phyloP scores from a whole-genome alignment of 495 filamentous ascomycete genomes.

The Annulohypoxylon maeteangense region DNA sequence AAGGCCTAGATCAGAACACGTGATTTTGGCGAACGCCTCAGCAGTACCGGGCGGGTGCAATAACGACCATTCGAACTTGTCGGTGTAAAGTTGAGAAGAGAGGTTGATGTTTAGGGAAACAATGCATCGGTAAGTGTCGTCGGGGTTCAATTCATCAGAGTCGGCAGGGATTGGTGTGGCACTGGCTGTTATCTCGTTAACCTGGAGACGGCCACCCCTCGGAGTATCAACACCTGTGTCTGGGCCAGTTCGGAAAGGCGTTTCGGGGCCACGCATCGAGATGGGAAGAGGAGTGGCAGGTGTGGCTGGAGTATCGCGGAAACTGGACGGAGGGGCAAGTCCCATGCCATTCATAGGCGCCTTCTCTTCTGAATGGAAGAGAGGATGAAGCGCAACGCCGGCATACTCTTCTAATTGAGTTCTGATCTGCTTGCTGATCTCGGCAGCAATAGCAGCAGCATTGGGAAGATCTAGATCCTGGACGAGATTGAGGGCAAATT shows the following conservation, averaged over 20 bases:
- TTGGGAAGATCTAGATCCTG: constrained; percentile 94
- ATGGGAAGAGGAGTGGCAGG: constrained; percentile 59
- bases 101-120: constrained; percentile 92
- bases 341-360: constrained; percentile 32
- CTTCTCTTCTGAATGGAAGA: constrained; percentile 74
- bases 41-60: constrained; percentile 91
- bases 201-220: constrained; percentile 35
- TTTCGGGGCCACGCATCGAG: constrained; percentile 57
- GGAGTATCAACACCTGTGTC: constrained; percentile 49
- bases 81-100: constrained; percentile 89
- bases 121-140: constrained; percentile 92
- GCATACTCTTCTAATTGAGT: constrained; percentile 97
- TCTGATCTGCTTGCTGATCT: constrained; percentile 93
- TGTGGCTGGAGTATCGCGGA: constrained; percentile 52
- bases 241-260: constrained; percentile 55
- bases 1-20: constrained; percentile 90
- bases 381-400: constrained; percentile 89
- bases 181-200: constrained; percentile 60
- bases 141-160: constrained; percentile 75
- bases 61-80: constrained; percentile 98
- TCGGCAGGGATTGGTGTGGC: constrained; percentile 62
- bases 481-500: constrained; percentile 89
- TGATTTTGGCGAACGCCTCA: constrained; percentile 90
- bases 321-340: constrained; percentile 49
- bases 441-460: constrained; percentile 68